Base-by-base conservation (phyloP, 2,329 filamentous ascomycete species). In the Raffaelea arxii region DNA sequence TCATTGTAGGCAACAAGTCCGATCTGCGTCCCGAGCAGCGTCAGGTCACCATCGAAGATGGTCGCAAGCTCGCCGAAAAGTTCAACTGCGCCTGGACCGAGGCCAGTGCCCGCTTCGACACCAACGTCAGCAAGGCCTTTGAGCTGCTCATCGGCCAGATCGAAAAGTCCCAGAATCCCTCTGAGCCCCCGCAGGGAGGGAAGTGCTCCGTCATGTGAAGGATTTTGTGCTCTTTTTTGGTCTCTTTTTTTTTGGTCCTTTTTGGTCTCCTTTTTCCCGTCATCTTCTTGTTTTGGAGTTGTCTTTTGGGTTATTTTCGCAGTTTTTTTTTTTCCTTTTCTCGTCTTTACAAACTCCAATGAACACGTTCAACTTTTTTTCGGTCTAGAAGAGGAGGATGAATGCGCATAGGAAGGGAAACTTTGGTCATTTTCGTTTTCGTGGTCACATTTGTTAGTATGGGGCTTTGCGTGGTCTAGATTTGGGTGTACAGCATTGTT, bases 1-100 rank as follows among this genome's bases (percentile, higher is more conserved):
- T 94, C 57, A 84, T 98, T 51, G 90, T 98, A 46, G 92, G 89
- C 57, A 98, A 98, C 74, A 98, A 98, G 72, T 90, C 84, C 62
- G 92, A 98, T 65, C 74, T 98, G 48, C 82, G 87, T 51, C 83
- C 89, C 45, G 91, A 96, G 65, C 89, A 95, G 69, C 84, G 92
- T 55, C 90, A 97, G 66, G 89, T 98, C 55, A 82, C 80, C 25
- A 67, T 81, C 44, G 89, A 95, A 54, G 86, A 95, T 56, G 92
- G 90, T 55, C 85, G 84, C 63, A 84, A 84, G 60, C 71, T 96
- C 37, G 82, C 85, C 7, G 84, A 91, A 58, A 86, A 92, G 66
- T 84, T 94, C 65, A 82, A 87, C 53, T 97, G 91, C 66, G 89
- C 84, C 32, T 96, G 88, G 78, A 95, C 89, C 41, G 92, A 98